Percentiles rank a stretch among this genome's conserved stretches.
Conservation (phyloP, 2,329 filamentous ascomycete species). For the Colletotrichum incanum region DNA sequence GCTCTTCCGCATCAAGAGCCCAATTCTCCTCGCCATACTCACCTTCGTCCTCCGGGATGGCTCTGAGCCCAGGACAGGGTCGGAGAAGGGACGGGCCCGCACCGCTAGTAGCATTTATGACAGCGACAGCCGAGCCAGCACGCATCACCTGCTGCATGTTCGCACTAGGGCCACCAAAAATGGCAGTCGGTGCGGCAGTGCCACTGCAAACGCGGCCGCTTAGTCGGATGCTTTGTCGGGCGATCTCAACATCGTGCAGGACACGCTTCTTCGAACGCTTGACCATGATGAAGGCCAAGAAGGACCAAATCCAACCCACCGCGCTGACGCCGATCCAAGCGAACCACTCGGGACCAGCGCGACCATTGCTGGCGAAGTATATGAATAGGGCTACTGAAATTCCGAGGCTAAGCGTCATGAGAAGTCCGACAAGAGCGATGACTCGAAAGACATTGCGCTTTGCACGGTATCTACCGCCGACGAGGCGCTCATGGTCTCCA, state of each 20-base stretch:
- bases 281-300: not conserved
- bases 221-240: not conserved
- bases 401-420: conserved; percentile 18
- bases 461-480: not conserved
- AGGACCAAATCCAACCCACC: not conserved
- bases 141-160: not conserved
- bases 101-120: too few relatives aligned
- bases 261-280: not conserved
- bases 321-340: conserved; percentile 20
- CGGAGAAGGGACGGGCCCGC: too few relatives aligned
- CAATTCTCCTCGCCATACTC: not conserved
- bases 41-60: not conserved
- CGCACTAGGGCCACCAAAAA: not conserved
- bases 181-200: not conserved
- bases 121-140: not conserved
- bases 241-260: not conserved
- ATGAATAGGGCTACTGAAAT: not conserved
- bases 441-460: conserved; percentile 1
- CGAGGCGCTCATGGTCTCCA: not conserved
- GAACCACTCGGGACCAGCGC: conserved; percentile 5
- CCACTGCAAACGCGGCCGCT: not conserved
- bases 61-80: not conserved
- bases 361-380: not conserved
- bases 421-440: not conserved
- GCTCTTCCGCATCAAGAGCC: not conserved